Evolutionary conservation across 805 yeast species (phyloP).

Genomic region (Sugiyamaella valdiviana): DNA sequence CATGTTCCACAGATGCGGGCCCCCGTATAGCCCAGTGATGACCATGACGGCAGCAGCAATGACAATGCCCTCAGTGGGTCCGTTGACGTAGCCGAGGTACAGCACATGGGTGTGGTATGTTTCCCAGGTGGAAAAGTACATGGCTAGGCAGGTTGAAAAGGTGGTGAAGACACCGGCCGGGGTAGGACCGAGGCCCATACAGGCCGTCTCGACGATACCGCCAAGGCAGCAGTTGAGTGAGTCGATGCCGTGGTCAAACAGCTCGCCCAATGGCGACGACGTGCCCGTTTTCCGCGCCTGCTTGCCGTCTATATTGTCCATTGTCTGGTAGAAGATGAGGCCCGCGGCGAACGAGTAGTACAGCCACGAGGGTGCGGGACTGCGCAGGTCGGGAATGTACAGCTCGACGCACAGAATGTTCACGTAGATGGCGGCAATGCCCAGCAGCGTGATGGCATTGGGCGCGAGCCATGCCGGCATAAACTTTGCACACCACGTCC

Average conservation of each 20-base stretch:
- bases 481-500: slow-evolving; percentile 69
- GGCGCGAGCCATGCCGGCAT: slow-evolving; percentile 95
- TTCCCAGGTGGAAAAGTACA: slow-evolving; percentile 82
- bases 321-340: slow-evolving; percentile 85
- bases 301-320: slow-evolving; percentile 95
- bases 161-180: slow-evolving; percentile 72
- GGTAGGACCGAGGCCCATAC: slow-evolving; percentile 69
- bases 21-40: slow-evolving; percentile 62
- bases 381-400: slow-evolving; percentile 62
- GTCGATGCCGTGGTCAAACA: slow-evolving; percentile 86
- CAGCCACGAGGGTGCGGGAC: slow-evolving; percentile 65
- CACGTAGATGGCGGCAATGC: slow-evolving; percentile 60
- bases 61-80: slow-evolving; percentile 93
- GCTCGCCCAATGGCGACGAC: slow-evolving; percentile 90
- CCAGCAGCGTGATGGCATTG: slow-evolving; percentile 78
- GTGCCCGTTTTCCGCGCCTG: slow-evolving; percentile 95
- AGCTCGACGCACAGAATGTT: slow-evolving; percentile 59
- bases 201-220: slow-evolving; percentile 64
- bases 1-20: slow-evolving; percentile 54
- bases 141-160: slow-evolving; percentile 57
- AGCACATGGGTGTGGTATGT: slow-evolving; percentile 85
- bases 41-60: slow-evolving; percentile 53
- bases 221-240: slow-evolving; percentile 76
- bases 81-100: slow-evolving; percentile 75
- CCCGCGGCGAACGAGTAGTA: slow-evolving; percentile 75